Base-by-base conservation (phyloP, 345 rosid genomes). In the Balakata baccata region DNA sequence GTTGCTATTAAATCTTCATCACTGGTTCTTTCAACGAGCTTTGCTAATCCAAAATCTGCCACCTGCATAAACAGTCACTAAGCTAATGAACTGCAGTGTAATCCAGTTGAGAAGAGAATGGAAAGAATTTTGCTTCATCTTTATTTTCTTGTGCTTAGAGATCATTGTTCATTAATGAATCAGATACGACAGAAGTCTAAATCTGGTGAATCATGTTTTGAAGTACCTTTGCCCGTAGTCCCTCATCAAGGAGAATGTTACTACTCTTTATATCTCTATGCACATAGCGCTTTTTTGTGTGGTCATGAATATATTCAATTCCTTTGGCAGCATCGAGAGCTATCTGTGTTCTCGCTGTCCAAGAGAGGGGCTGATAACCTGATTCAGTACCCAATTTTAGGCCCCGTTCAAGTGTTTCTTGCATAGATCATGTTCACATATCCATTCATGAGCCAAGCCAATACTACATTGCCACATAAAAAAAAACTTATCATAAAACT, bases 1-100 rank as follows among this genome's bases (percentile, higher is more conserved):
- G 91, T 89, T 23, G 90, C 92, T 69, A 89, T 75, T 25, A 81
- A 68, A 10, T 86, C 92, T 12, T 87, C 89, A 6, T 86, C 86
- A 54, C 66, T 82, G 57, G 78, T 78, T 80, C 87, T 67, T 69
- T 87, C 87, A 38, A 86, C 88, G 66, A 89, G 87, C 84, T 84
- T 89, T 53, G 79, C 90, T 77, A 87, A 76, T 71, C 94, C 94
- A 63, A 89, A 89, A 79, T 89, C 94, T 47, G 84, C 90, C 74
- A 87, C 94, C 93, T 87, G 25, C 62, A 45, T 11, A 25, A 71
- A 72, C 13, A 14, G 38, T 4, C 60, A 41, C 43, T 29, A 41
- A 37, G 34, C 34, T 29, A 29, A 29, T 29, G 34, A 29, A 29
- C 34, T 29, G 34, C 34, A 29, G 34, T 29, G 34, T 29, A 29